These are phyloP conservation scores for Chrysochromulina tobinii DNA, from an alignment of 78 protist genomes.

Conservation along the genomic window DNA sequence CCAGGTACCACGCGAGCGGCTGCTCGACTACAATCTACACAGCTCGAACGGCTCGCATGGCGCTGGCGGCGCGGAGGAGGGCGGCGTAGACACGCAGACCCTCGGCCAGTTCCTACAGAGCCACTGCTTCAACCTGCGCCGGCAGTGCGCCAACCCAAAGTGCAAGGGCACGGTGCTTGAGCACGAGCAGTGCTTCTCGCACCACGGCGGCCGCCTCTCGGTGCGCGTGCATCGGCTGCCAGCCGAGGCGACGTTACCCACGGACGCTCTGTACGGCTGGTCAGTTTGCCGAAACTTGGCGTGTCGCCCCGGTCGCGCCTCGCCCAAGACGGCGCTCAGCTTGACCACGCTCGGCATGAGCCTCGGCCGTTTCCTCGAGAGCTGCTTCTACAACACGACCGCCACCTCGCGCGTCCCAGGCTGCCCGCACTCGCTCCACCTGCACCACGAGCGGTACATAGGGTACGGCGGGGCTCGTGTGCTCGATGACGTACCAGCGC, in stretches of 20 bases:
- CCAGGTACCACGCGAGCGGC: neutral
- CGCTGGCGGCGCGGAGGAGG: neutral
- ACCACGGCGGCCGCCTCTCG: neutral
- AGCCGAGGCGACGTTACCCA: neutral
- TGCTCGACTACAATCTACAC: too few relatives aligned
- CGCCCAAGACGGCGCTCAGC: neutral
- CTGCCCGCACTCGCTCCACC: neutral
- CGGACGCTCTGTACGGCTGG: neutral
- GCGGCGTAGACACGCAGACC: neutral
- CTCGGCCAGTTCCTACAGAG: neutral
- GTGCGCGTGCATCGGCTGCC: neutral
- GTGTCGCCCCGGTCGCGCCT: neutral
- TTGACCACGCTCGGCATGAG: neutral
- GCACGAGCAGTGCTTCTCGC: conserved; percentile 1
- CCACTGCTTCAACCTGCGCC: neutral
- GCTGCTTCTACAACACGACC: neutral
- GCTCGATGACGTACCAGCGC: neutral
- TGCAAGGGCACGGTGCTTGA: neutral
- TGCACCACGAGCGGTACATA: neutral
- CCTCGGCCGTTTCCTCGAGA: neutral
- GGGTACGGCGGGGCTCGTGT: neutral
- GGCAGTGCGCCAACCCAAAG: neutral
- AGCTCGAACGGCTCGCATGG: too few relatives aligned
- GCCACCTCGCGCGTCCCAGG: neutral
- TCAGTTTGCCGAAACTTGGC: neutral